phyloP scores from a whole-genome alignment of 2,329 filamentous ascomycete species.

The Claviceps spartinae region DNA sequence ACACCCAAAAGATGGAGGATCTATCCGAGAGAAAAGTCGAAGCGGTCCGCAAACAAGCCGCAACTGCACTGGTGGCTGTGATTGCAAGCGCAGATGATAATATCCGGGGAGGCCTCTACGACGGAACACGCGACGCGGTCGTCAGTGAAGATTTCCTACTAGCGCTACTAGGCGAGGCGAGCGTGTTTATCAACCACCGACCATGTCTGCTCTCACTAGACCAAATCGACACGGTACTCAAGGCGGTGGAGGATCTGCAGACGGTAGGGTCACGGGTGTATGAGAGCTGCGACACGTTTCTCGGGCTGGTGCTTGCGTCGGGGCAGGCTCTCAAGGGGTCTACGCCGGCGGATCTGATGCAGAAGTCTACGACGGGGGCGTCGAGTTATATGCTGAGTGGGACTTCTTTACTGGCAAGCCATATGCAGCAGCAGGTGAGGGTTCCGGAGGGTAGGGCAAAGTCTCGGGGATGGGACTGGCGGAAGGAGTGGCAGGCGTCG shows the following conservation, averaged over 20 bases:
- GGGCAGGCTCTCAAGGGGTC: conserved; percentile 49
- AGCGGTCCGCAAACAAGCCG: conserved; percentile 53
- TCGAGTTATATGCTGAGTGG: conserved; percentile 58
- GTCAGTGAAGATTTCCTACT: conserved; percentile 81
- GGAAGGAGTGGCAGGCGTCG: conserved; percentile 56
- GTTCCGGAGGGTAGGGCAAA: conserved; percentile 36
- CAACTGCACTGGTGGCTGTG: conserved; percentile 63
- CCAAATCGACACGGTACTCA: conserved; percentile 63
- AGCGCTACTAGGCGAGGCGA: conserved; percentile 68
- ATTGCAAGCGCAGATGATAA: conserved; percentile 79
- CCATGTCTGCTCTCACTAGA: conserved; percentile 46
- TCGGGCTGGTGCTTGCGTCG: conserved; percentile 60
- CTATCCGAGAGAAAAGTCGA: conserved; percentile 30
- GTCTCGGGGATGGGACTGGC: conserved; percentile 64
- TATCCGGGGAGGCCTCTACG: conserved; percentile 81
- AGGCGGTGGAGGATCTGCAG: conserved; percentile 67
- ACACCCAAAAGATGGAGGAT: conserved; percentile 27
- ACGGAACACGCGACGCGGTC: conserved; percentile 65
- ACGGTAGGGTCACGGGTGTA: conserved; percentile 62
- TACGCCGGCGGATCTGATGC: conserved; percentile 51
- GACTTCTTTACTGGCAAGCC: conserved; percentile 55
- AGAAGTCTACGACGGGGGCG: conserved; percentile 33
- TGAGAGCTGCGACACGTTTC: conserved; percentile 62
- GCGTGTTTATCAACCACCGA: conserved; percentile 56
- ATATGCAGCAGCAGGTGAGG: conserved; percentile 41